Conservation (phyloP, 2,329 filamentous ascomycete species). For the Monilinia polystroma region DNA sequence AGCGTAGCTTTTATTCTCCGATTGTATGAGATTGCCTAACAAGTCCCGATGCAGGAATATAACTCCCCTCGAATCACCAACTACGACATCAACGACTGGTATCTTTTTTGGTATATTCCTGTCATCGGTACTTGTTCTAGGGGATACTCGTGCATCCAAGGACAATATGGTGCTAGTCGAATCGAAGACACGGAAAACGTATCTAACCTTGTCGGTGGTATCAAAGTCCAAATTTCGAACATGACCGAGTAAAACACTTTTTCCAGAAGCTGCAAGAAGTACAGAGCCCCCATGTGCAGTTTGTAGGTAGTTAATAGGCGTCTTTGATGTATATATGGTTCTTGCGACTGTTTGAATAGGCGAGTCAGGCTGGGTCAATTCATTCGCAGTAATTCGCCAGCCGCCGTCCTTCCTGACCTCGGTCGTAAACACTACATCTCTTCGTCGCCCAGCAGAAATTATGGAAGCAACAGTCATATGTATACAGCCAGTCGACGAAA, state of each 20-base stretch:
- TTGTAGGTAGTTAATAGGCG: conserved; percentile 49
- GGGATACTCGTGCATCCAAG: conserved; percentile 58
- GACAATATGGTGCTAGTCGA: conserved; percentile 64
- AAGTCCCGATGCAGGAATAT: conserved; percentile 82
- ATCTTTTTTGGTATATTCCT: conserved; percentile 39
- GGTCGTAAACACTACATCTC: conserved; percentile 42
- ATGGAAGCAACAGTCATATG: conserved; percentile 42
- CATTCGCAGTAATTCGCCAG: conserved; percentile 41
- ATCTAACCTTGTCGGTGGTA: conserved; percentile 48
- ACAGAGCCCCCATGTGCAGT: conserved; percentile 55
- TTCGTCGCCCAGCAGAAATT: conserved; percentile 37
- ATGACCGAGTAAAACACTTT: conserved; percentile 61
- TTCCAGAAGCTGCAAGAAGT: conserved; percentile 55
- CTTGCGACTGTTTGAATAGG: conserved; percentile 36
- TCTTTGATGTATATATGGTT: conserved; percentile 45
- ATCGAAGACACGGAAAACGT: conserved; percentile 59
- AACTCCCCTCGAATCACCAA: conserved; percentile 74
- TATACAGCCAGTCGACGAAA: conserved; percentile 40
- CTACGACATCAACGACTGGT: conserved; percentile 65
- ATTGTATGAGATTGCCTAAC: conserved; percentile 50
- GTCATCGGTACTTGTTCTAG: conserved; percentile 29
- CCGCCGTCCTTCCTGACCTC: conserved; percentile 38
- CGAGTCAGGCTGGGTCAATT: conserved; percentile 39
- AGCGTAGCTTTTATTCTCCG: conserved; percentile 42
- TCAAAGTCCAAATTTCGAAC: conserved; percentile 40